These are phyloP conservation scores for Salix purpurea DNA, from an alignment of 345 rosid species.

Conservation along the genomic window DNA sequence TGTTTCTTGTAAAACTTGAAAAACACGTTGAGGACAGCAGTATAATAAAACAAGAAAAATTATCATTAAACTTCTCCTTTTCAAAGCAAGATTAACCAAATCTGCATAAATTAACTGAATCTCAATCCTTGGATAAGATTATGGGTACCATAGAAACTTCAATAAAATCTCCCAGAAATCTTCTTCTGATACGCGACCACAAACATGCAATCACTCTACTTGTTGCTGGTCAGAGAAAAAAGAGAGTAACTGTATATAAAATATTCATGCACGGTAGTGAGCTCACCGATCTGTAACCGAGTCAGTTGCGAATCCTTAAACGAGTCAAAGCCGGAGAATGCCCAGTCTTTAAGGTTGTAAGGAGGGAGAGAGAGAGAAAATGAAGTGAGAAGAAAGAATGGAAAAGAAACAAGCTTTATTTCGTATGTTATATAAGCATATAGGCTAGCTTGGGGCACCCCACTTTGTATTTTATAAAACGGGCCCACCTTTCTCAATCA, in stretches of 20 bases:
- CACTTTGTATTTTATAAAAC: not conserved
- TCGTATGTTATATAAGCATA: not conserved
- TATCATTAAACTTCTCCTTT: not conserved
- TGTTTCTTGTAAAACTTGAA: slow-evolving; percentile 8
- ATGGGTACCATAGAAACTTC: slow-evolving; percentile 14
- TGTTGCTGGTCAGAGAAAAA: not conserved
- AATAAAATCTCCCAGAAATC: slow-evolving; percentile 25
- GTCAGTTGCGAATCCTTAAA: not conserved
- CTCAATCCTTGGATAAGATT: slow-evolving; percentile 18
- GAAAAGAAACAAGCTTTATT: not conserved
- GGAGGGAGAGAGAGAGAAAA: not conserved
- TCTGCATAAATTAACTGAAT: slow-evolving; percentile 18
- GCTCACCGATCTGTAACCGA: slow-evolving; percentile 18
- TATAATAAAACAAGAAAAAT: not conserved
- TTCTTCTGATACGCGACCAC: slow-evolving; percentile 10
- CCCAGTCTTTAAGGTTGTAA: slow-evolving; percentile 2
- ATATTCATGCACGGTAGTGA: not conserved
- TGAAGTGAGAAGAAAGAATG: not conserved
- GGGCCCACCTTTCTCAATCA: not conserved
- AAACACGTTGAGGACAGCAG: slow-evolving; percentile 15
- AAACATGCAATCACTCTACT: slow-evolving; percentile 13
- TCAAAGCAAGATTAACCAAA: slow-evolving; percentile 18
- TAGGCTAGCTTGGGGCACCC: slow-evolving; percentile 4
- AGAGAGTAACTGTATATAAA: not conserved
- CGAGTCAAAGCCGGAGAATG: slow-evolving; percentile 16